Base-by-base conservation (phyloP, 371 early-diverging fungal species). In the Gilbertella persicaria region DNA sequence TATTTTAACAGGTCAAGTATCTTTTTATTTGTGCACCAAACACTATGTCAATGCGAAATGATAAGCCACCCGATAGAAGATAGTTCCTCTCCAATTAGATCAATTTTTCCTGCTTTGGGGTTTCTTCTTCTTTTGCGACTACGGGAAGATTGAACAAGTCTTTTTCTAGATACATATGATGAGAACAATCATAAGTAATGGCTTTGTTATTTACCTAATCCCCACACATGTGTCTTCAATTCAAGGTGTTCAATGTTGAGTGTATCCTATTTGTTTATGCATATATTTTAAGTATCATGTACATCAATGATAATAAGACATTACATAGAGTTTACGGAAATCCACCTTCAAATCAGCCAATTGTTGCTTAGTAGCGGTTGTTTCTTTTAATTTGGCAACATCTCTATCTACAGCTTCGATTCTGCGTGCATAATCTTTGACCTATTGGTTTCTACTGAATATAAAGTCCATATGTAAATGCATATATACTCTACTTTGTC, bases 141-240 rank as follows among this genome's bases (percentile, higher is more conserved):
- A 28, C 16, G 13, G 33, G 13, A 21, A 43, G 33, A 20, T 48
- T 30, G 20, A 49, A 30, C 19, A 58, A 36, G 29, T 58, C 58
- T 45, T 58, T 58, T 35, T 58, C 58, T 58, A n/a, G n/a, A n/a
- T n/a, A n/a, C n/a, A n/a, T n/a, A n/a, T n/a, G n/a, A n/a, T n/a
- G n/a, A n/a, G n/a, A n/a, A n/a, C n/a, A n/a, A n/a, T n/a, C n/a
- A n/a, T n/a, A n/a, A n/a, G n/a, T n/a, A n/a, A n/a, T n/a, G n/a
- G n/a, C n/a, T n/a, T n/a, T n/a, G n/a, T n/a, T n/a, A n/a, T 5
- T 59, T 67, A 69, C 77, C 88, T 54, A 87, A 67, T 48, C 86
- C 87, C 89, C 88, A 88, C 14, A 88, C 83, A 51, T 86, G 87
- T 7, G 86, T 84, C 66, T 88, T 88, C 53, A 87, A 73, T 62